Evolutionary conservation across 495 filamentous ascomycete species (phyloP).

Genomic region (Friedmanniomyces simplex): DNA sequence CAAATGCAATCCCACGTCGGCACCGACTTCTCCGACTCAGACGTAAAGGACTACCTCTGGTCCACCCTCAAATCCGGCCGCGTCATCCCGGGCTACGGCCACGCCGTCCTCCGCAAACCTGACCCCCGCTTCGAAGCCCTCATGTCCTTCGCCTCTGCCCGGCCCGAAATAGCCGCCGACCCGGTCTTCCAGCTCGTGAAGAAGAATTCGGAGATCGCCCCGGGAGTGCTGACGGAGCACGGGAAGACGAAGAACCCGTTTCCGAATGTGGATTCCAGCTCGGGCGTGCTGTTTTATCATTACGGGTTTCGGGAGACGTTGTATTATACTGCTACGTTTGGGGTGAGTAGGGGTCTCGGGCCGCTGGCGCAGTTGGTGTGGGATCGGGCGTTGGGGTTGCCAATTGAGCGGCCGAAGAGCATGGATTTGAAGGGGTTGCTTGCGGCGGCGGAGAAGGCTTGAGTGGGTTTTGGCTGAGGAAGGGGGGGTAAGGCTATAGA

Average conservation of each 20-base stretch:
- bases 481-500: too few species aligned
- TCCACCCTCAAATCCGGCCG: constrained; percentile 82
- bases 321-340: constrained; percentile 97
- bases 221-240: constrained; percentile 78
- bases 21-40: constrained; percentile 59
- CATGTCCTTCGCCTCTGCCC: constrained; percentile 83
- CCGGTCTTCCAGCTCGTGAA: constrained; percentile 90
- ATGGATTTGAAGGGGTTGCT: constrained; percentile 80
- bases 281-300: constrained; percentile 91
- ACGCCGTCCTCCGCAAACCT: constrained; percentile 93
- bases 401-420: constrained; percentile 96
- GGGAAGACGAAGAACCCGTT: constrained; percentile 99
- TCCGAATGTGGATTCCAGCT: constrained; percentile 88
- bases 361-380: constrained; percentile 91
- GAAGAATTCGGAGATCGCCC: constrained; percentile 72
- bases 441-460: constrained; percentile 34
- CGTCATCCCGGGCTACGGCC: constrained; percentile 95
- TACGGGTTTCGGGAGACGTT: constrained; percentile 94
- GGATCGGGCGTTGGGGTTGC: constrained; percentile 87
- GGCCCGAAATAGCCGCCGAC: constrained; percentile 73
- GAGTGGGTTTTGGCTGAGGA: background rate
- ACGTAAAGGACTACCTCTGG: constrained; percentile 86
- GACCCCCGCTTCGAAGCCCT: constrained; percentile 92
- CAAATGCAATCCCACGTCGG: constrained; percentile 88
- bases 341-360: constrained; percentile 82